Evolutionary conservation across 2,329 filamentous ascomycete species (phyloP).

Genomic region (Claviceps africana): DNA sequence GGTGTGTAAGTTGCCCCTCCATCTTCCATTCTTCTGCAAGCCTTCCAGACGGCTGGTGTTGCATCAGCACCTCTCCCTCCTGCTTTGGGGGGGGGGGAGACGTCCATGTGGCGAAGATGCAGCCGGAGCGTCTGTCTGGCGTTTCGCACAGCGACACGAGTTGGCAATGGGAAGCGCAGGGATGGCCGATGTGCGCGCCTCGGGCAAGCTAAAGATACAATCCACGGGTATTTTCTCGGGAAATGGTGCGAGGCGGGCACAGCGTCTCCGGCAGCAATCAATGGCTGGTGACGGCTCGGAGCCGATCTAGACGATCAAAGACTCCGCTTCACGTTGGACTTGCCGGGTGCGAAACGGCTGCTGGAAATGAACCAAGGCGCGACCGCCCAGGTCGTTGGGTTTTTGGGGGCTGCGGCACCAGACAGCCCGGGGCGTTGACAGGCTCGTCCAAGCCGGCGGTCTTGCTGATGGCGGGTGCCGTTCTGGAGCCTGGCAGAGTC

Average conservation of each 20-base stretch:
- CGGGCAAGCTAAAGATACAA: no score
- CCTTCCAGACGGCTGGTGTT: not conserved
- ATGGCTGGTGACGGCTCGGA: no score
- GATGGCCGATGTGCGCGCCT: no score
- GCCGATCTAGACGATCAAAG: no score
- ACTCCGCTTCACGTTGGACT: not conserved
- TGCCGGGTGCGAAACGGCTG: not conserved
- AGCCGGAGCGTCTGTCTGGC: not conserved
- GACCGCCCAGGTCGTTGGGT: not conserved
- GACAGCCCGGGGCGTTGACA: not conserved
- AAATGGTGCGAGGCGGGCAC: no score
- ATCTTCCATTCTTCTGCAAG: not conserved
- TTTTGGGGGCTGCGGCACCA: not conserved
- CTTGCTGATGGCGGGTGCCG: no score
- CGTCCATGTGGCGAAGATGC: not conserved
- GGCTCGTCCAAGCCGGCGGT: no score
- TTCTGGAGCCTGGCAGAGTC: not conserved
- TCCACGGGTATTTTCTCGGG: no score
- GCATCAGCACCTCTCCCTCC: not conserved
- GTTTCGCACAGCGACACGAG: not conserved
- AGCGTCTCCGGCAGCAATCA: no score
- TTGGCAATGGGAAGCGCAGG: not conserved
- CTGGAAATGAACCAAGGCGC: not conserved
- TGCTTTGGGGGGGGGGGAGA: no score
- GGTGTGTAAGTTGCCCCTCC: no score